Percentiles rank a stretch among this genome's conserved stretches.
Conservation (phyloP, 2,329 filamentous ascomycete genomes). For the Beauveria sp. region DNA sequence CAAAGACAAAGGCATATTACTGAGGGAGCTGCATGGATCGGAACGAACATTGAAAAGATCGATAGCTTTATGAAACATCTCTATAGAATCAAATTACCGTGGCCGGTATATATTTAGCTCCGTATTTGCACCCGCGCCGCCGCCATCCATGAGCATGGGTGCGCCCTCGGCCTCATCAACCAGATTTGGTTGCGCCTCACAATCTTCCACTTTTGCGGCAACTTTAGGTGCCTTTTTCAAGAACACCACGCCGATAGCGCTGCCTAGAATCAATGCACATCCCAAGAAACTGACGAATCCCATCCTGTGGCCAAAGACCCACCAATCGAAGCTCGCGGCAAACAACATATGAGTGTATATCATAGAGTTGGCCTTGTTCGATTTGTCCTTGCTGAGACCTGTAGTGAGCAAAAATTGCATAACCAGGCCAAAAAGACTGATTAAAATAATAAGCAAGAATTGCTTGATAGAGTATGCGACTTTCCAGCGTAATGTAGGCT, state of each 20-base stretch:
- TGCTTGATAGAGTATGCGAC: conserved; percentile 37
- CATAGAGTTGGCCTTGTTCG: conserved; percentile 50
- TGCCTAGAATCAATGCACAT: conserved; percentile 44
- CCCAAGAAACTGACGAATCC: conserved; percentile 40
- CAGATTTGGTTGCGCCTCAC: conserved; percentile 26
- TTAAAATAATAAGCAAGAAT: conserved; percentile 59
- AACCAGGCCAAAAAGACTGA: conserved; percentile 69
- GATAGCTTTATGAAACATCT: neutral
- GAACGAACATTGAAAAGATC: neutral
- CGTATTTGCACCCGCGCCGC: conserved; percentile 20
- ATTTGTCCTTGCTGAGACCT: conserved; percentile 64
- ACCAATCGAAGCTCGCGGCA: conserved; percentile 43
- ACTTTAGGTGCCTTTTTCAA: conserved; percentile 29
- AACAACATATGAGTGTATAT: conserved; percentile 52
- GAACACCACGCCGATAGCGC: conserved; percentile 43
- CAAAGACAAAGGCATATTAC: no score
- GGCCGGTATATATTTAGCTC: conserved; percentile 12
- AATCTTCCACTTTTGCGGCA: conserved; percentile 21
- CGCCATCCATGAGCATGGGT: conserved; percentile 30
- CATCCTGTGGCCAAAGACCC: conserved; percentile 45
- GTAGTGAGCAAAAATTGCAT: conserved; percentile 83
- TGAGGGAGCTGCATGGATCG: neutral
- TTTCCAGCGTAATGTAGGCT: conserved; percentile 38
- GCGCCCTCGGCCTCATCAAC: conserved; percentile 28
- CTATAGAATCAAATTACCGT: neutral